Conservation (phyloP, 768 basidiomycete species). For the Gyrodon lividus region DNA sequence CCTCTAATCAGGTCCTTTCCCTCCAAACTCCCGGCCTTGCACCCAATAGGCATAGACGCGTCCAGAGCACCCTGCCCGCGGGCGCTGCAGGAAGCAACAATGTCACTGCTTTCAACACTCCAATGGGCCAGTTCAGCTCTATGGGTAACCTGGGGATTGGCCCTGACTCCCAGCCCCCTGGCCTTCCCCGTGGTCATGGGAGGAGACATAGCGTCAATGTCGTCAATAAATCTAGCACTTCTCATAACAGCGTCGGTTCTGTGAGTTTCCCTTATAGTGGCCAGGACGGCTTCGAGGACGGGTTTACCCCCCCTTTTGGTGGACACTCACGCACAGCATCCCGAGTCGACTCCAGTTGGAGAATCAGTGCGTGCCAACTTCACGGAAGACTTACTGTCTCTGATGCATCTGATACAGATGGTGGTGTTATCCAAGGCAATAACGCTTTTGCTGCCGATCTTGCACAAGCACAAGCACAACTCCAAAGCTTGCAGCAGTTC, state of each 20-base stretch:
- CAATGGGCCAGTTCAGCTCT: conserved; percentile 67
- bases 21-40: conserved; percentile 75
- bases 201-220: conserved; percentile 91
- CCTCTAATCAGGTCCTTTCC: conserved; percentile 81
- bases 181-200: conserved; percentile 80
- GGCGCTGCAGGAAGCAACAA: conserved; percentile 48
- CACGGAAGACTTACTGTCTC: background rate
- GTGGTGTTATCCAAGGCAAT: conserved; percentile 66
- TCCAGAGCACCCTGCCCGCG: conserved; percentile 80
- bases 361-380: conserved; percentile 64
- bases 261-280: conserved; percentile 49
- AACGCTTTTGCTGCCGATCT: conserved; percentile 77
- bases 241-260: conserved; percentile 47
- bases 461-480: conserved; percentile 94
- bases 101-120: conserved; percentile 22
- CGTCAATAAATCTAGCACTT: conserved; percentile 62
- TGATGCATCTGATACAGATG: conserved; percentile 46
- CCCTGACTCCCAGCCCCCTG: conserved; percentile 62
- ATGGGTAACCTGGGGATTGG: conserved; percentile 52
- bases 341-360: conserved; percentile 82
- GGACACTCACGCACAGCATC: conserved; percentile 75
- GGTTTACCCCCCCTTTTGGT: conserved; percentile 64
- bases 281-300: conserved; percentile 78
- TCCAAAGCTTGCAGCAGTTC: conserved; percentile 95
- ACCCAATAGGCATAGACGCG: conserved; percentile 75